Conservation (phyloP, 352 stramenopile genomes). For the Pythium plurisporium region DNA sequence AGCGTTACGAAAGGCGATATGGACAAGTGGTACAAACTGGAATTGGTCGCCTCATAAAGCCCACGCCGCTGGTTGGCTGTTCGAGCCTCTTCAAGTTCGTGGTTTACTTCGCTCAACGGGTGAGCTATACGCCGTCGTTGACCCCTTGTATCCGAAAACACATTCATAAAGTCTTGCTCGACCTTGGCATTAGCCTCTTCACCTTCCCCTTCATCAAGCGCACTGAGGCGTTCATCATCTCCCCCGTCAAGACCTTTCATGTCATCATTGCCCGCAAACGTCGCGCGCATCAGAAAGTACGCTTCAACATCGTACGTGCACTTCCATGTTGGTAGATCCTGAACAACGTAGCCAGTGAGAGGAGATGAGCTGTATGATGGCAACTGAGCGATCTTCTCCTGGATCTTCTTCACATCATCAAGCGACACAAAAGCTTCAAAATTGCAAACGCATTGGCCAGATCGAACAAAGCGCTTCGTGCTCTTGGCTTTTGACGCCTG, state of each 20-base stretch:
- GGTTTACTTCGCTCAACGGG: constrained; percentile 63
- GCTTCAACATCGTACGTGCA: constrained; percentile 87
- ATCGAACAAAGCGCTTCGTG: constrained; percentile 77
- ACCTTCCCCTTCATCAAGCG: constrained; percentile 25
- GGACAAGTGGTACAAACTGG: constrained; percentile 78
- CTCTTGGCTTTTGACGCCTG: constrained; percentile 65
- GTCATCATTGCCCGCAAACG: constrained; percentile 67
- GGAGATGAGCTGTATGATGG: constrained; percentile 34
- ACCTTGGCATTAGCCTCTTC: constrained; percentile 68
- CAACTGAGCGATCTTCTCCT: constrained; percentile 40
- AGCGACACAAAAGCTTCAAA: constrained; percentile 75
- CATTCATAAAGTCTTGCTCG: constrained; percentile 75
- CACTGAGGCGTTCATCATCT: constrained; percentile 19
- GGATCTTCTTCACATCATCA: constrained; percentile 43
- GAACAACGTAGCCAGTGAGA: constrained; percentile 76
- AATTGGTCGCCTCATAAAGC: constrained; percentile 82
- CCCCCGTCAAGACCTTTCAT: constrained; percentile 18
- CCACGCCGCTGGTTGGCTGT: constrained; percentile 68
- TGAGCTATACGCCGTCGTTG: constrained; percentile 49
- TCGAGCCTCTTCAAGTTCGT: constrained; percentile 78
- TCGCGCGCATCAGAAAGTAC: constrained; percentile 84
- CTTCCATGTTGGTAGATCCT: constrained; percentile 82
- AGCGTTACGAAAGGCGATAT: constrained; percentile 81
- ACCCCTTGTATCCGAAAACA: constrained; percentile 47
- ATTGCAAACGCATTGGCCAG: constrained; percentile 73